Base-by-base conservation (phyloP, 805 yeast genomes). In the Candida hispaniensis region DNA sequence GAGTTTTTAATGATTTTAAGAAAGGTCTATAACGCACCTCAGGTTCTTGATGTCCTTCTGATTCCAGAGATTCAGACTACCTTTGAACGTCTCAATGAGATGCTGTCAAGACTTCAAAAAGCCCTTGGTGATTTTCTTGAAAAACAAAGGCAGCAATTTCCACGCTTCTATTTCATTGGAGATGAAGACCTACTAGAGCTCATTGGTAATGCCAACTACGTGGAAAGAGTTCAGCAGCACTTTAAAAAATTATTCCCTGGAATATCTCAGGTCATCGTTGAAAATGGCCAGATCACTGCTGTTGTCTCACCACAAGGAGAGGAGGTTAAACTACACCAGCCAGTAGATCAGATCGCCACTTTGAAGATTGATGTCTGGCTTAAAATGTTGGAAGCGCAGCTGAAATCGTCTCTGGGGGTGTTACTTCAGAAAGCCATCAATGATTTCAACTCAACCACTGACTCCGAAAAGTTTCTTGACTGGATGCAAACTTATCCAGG, bases 151-250 rank as follows among this genome's bases (percentile, higher is more conserved):
- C 76, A 69, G 25, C 41, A 64, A 1, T 88, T 79, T 47, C 86
- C 94, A 1, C 64, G 96, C 29, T 76, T 85, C 39, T 85, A 77
- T 48, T 86, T 88, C 50, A 59, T 88, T 16, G 95, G 96, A 5
- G 88, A 88, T 51, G 94, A 85, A 41, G 95, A 88, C 51, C 56
- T 88, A 18, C 59, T 88, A 19, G 93, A 82, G 42, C 68, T 88
- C 23, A 67, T 88, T 20, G 94, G 96, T 2, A 67, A 75, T 34
- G 59, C 72, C 0, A 56, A 51, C 4, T 68, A 75, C 43, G 46
- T 71, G 2, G 25, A 28, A 2, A 44, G 62, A 5, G 60, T 76
- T 4, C 73, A 75, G 11, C 66, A 62, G 28, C 85, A 78, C 47
- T 55, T 85, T 32, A 61, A 63, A 29, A 80, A 79, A 47, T 68